These are phyloP conservation scores for Trichoderma semiorbis DNA, from an alignment of 2,329 filamentous ascomycete species.

Conservation along the genomic window DNA sequence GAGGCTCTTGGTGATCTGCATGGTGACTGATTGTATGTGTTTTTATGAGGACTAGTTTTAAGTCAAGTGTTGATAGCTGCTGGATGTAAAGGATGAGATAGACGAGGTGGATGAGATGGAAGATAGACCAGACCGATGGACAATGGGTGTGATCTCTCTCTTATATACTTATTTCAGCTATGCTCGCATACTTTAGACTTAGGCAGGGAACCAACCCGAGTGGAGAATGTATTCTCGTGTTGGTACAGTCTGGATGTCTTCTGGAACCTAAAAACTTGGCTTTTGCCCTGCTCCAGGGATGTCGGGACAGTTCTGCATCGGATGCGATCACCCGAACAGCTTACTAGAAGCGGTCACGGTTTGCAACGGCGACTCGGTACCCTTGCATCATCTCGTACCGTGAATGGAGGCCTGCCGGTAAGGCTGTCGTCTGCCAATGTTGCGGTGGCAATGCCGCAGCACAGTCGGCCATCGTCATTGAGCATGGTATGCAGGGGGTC, in stretches of 20 bases:
- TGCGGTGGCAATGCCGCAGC: constrained; percentile 10
- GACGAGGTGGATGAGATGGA: background rate
- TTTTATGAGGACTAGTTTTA: background rate
- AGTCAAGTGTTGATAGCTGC: background rate
- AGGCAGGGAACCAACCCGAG: background rate
- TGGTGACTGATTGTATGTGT: constrained; percentile 28
- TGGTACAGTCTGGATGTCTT: background rate
- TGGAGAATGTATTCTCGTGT: background rate
- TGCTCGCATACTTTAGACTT: background rate
- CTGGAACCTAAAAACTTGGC: background rate
- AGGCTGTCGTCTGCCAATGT: background rate
- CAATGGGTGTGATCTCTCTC: background rate
- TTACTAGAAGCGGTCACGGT: background rate
- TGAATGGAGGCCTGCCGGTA: background rate
- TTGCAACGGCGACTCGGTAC: background rate
- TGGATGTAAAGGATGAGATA: background rate
- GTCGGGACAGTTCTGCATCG: background rate
- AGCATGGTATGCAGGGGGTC: background rate
- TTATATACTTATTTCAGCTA: background rate
- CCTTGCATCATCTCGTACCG: background rate
- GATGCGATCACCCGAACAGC: constrained; percentile 9
- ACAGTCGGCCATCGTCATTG: constrained; percentile 1
- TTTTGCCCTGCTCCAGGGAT: background rate
- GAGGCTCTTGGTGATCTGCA: constrained; percentile 43
- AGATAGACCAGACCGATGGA: background rate